phyloP scores from a whole-genome alignment of 1,284 basidiomycete genomes.

The Cerioporus squamosus region DNA sequence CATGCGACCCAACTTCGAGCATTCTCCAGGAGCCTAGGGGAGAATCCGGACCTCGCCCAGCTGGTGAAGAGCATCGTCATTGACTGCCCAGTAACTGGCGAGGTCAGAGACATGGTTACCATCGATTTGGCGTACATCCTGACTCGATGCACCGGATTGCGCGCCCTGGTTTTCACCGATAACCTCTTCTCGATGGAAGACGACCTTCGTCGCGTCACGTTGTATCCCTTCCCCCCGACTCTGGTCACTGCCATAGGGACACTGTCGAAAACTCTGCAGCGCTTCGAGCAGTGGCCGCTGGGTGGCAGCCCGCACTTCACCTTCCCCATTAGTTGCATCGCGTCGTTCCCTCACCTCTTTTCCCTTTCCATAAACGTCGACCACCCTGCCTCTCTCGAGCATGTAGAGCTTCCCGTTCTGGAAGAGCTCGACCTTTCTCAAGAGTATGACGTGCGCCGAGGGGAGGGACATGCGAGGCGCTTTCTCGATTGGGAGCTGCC shows the following conservation, averaged over 20 bases:
- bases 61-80: slow-evolving; percentile 10
- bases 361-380: slow-evolving; percentile 15
- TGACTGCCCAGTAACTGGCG: slow-evolving; percentile 11
- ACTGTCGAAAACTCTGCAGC: background rate
- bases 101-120: slow-evolving; percentile 4
- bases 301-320: slow-evolving; percentile 16
- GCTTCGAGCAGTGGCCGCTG: slow-evolving; percentile 15
- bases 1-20: slow-evolving; percentile 6
- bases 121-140: slow-evolving; percentile 10
- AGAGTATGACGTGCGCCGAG: slow-evolving; percentile 7
- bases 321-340: slow-evolving; percentile 6
- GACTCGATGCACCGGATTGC: slow-evolving; percentile 5
- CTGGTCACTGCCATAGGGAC: background rate
- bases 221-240: slow-evolving; percentile 5
- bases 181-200: slow-evolving; percentile 13
- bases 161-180: slow-evolving; percentile 13
- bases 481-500: slow-evolving; percentile 14
- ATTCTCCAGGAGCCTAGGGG: slow-evolving; percentile 4
- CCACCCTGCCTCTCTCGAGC: slow-evolving; percentile 5
- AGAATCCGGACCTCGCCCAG: background rate
- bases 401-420: background rate
- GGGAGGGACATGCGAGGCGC: background rate
- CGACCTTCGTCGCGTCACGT: slow-evolving; percentile 2
- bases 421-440: slow-evolving; percentile 16
- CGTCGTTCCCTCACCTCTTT: slow-evolving; percentile 1